Evolutionary conservation across 2,329 filamentous ascomycete genomes (phyloP).

Genomic region (Exophiala calicioides): DNA sequence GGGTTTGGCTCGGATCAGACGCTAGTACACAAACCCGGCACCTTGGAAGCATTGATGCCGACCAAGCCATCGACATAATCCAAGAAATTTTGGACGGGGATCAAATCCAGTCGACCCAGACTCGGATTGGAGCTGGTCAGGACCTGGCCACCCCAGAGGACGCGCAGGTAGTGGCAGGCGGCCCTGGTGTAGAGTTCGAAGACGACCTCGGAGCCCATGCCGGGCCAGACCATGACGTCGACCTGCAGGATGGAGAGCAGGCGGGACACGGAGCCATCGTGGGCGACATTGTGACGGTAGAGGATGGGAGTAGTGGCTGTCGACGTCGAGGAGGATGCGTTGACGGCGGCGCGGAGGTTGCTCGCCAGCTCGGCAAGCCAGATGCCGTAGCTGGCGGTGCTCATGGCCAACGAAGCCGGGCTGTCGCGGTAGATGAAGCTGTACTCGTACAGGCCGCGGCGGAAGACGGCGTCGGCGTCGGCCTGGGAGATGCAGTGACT

Average conservation of each 20-base stretch:
- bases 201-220: constrained; percentile 76
- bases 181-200: constrained; percentile 68
- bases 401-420: constrained; percentile 61
- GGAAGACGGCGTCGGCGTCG: constrained; percentile 69
- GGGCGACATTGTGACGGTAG: constrained; percentile 77
- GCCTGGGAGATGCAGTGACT: constrained; percentile 64
- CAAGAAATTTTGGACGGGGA: constrained; percentile 65
- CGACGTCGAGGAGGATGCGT: too few species aligned
- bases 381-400: constrained; percentile 65
- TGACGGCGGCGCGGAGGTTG: constrained; percentile 60
- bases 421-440: constrained; percentile 73
- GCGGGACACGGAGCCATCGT: constrained; percentile 71
- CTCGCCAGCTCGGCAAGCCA: constrained; percentile 71
- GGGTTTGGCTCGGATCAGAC: too few species aligned
- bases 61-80: constrained; percentile 72
- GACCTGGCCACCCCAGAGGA: constrained; percentile 70
- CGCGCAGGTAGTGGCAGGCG: constrained; percentile 58
- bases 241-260: constrained; percentile 71
- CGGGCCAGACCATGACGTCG: constrained; percentile 78
- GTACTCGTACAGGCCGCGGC: constrained; percentile 79
- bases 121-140: constrained; percentile 67
- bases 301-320: constrained; percentile 44
- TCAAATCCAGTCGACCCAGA: constrained; percentile 70
- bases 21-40: constrained; percentile 44
- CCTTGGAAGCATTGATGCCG: constrained; percentile 51